Conservation (phyloP, 306 rosid genomes). For the Lagenaria siceraria region DNA sequence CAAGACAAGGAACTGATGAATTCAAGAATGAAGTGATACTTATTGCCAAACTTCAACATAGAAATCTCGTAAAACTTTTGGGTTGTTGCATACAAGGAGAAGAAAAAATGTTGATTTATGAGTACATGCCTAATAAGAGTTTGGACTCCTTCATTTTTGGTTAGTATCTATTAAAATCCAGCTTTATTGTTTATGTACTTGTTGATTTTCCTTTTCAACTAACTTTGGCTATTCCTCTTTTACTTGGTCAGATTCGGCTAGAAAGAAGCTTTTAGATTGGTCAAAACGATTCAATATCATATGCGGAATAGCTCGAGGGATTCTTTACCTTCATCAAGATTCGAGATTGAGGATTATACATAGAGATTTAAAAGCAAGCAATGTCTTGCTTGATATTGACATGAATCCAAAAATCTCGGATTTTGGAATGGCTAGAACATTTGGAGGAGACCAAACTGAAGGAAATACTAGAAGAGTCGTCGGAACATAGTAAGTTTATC, state of each 20-base stretch:
- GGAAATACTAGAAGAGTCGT: slow-evolving; percentile 32
- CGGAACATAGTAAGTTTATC: slow-evolving; percentile 39
- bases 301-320: slow-evolving; percentile 32
- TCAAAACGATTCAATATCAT: slow-evolving; percentile 32
- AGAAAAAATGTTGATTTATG: slow-evolving; percentile 43
- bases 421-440: slow-evolving; percentile 41
- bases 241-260: slow-evolving; percentile 15
- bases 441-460: slow-evolving; percentile 27
- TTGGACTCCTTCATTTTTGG: slow-evolving; percentile 58
- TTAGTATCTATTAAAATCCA: background rate
- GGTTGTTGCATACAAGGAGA: slow-evolving; percentile 44
- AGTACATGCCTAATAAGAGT: slow-evolving; percentile 52
- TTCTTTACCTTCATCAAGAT: slow-evolving; percentile 48
- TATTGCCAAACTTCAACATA: slow-evolving; percentile 57
- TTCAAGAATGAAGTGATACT: slow-evolving; percentile 46
- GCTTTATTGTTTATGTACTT: background rate
- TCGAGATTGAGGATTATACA: slow-evolving; percentile 44
- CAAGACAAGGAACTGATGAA: slow-evolving; percentile 49
- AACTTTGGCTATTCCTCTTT: background rate
- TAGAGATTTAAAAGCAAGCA: slow-evolving; percentile 45
- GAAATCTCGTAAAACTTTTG: slow-evolving; percentile 51
- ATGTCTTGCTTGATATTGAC: slow-evolving; percentile 32
- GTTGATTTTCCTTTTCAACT: background rate
- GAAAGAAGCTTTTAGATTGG: slow-evolving; percentile 19
- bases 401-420: slow-evolving; percentile 56